Base-by-base conservation (phyloP, 768 basidiomycete species). In the Coprinellus aureogranulatus region DNA sequence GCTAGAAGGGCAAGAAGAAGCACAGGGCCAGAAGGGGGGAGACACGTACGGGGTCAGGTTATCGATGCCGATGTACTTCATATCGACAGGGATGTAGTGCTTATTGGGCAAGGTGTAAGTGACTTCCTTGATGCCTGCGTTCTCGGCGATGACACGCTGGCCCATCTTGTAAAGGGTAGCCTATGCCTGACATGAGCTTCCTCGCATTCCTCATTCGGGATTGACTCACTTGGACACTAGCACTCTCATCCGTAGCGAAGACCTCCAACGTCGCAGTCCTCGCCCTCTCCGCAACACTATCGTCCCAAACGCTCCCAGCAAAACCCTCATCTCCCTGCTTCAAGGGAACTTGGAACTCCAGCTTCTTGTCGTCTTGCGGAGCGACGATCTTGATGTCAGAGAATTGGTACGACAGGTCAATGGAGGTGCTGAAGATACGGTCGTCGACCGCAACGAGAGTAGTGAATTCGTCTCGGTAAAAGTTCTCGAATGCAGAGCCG, bases 161-260 rank as follows among this genome's bases (percentile, higher is more conserved):
- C 81, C 91, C 86, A 95, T 95, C 75, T 89, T 90, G 81, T 87
- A 95, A 51, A 96, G 75, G 26, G 94, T 97, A 9, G 95, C 95
- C 90, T 97, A 30, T 26, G 23, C 20, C 14, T 18, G 41, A n/a
- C 42, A 34, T 20, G 26, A 16, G 41, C 34, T 6, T 34, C 14
- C n/a, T n/a, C n/a, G n/a, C 34, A 34, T 6, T 6, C 6, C 34
- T 6, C 34, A 14, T 34, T 14, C 34, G 34, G 14, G 34, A 34
- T 28, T 61, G 52, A 61, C 82, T 39, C 63, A 90, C 92, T 84
- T 94, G 93, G 2, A 97, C 94, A 62, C 90, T 92, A 9, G 91
- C 93, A 66, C 92, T 94, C 65, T 95, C 88, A 64, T 98, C 93
- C 30, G 75, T 72, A 3, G 94, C 92, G 68, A 98, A 98, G 1